These are phyloP conservation scores for Triangularia setosa DNA, from an alignment of 2,329 filamentous ascomycete species.

Conservation along the genomic window DNA sequence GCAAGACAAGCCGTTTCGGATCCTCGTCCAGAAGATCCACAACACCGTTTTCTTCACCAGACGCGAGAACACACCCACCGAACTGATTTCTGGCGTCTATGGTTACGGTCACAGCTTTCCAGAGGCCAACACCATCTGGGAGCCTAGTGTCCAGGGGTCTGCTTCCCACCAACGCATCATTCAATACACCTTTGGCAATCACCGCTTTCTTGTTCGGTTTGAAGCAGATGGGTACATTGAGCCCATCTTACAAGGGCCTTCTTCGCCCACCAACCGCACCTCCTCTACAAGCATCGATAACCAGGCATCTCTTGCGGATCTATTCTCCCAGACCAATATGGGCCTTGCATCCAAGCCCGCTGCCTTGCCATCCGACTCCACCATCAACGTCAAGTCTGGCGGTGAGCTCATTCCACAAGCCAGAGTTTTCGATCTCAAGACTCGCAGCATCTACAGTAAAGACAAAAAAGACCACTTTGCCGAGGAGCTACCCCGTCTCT, in stretches of 20 bases:
- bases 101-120: constrained; percentile 67
- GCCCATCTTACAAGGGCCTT: neutral
- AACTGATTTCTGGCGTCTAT: constrained; percentile 49
- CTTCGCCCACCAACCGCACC: neutral
- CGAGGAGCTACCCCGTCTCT: constrained; percentile 40
- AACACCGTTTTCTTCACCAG: constrained; percentile 61
- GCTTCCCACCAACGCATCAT: constrained; percentile 60
- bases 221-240: constrained; percentile 55
- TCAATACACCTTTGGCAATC: constrained; percentile 52
- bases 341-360: neutral
- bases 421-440: constrained; percentile 43
- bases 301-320: neutral
- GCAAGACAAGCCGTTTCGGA: constrained; percentile 49
- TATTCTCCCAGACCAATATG: constrained; percentile 4
- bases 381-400: constrained; percentile 17
- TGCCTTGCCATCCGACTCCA: neutral
- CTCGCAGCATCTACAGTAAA: constrained; percentile 37
- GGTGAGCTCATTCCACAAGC: constrained; percentile 32
- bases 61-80: constrained; percentile 55
- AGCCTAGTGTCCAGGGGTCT: constrained; percentile 48
- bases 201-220: constrained; percentile 51
- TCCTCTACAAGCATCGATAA: neutral
- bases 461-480: constrained; percentile 31
- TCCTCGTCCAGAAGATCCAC: constrained; percentile 53
- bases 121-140: constrained; percentile 63